Evolutionary conservation across 73 alveolate genomes (phyloP).

Genomic region (Tetrahymena elliotti): DNA sequence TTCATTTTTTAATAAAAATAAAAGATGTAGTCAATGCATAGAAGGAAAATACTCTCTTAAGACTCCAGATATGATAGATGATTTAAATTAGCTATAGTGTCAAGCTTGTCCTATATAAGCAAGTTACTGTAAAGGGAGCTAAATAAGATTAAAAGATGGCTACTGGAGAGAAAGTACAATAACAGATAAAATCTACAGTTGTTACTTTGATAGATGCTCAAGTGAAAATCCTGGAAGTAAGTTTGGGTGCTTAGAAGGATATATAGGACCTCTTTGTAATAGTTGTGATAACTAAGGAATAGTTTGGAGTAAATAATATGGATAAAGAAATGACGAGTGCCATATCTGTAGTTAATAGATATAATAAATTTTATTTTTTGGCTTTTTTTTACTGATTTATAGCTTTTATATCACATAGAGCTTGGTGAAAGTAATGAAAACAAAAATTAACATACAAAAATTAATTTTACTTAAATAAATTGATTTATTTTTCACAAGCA

Average conservation of each 20-base stretch:
- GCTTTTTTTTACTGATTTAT: neutral
- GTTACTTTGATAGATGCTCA: neutral
- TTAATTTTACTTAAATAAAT: neutral
- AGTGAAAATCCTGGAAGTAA: neutral
- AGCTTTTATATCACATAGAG: neutral
- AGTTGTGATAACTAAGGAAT: neutral
- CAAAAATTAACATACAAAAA: neutral
- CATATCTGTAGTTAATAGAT: neutral
- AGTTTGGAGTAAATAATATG: neutral
- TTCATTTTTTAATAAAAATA: neutral
- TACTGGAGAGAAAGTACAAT: neutral
- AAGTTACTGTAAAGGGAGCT: neutral
- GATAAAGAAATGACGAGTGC: neutral
- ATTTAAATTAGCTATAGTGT: neutral
- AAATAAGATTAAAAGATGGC: neutral
- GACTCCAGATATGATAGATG: neutral
- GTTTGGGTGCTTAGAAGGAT: neutral
- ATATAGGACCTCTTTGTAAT: neutral
- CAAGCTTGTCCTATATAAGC: neutral
- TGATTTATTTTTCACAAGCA: neutral
- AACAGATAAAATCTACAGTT: neutral
- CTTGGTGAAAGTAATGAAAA: neutral
- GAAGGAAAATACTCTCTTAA: neutral
- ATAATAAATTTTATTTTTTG: neutral
- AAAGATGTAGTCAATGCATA: neutral